A percentile compares a stretch with the other conserved stretches of the same genome.
Evolutionary conservation across 805 yeast species (phyloP).

Genomic region (Ogataea salicorniae): DNA sequence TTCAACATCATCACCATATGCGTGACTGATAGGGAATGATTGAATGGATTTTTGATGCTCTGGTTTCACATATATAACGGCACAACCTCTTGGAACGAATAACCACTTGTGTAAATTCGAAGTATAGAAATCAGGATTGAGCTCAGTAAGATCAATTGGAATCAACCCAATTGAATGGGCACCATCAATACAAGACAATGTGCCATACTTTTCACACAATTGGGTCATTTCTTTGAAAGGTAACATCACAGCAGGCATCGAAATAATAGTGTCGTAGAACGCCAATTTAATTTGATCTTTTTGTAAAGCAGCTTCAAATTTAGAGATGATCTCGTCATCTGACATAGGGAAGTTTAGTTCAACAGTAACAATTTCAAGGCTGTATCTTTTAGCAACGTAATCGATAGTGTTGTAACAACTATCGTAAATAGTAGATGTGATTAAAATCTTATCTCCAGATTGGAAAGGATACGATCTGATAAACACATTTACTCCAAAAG

Average conservation of each 20-base stretch:
- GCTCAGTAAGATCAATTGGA: conserved; percentile 35
- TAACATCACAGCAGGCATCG: conserved; percentile 57
- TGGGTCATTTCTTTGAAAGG: conserved; percentile 49
- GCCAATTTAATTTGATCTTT: conserved; percentile 35
- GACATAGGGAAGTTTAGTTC: conserved; percentile 40
- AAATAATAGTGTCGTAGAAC: conserved; percentile 52
- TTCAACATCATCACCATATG: conserved; percentile 34
- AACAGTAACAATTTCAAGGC: conserved; percentile 34
- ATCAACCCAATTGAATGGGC: conserved; percentile 64
- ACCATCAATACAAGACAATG: conserved; percentile 60
- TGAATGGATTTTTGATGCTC: conserved; percentile 46
- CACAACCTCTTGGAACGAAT: conserved; percentile 52
- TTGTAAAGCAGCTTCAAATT: conserved; percentile 27
- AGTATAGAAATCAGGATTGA: conserved; percentile 55
- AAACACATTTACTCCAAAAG: conserved; percentile 53
- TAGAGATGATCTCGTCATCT: conserved; percentile 35
- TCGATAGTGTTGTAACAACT: conserved; percentile 49
- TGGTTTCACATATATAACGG: conserved; percentile 52
- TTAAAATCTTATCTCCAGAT: conserved; percentile 46
- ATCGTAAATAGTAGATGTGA: conserved; percentile 46
- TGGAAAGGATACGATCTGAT: conserved; percentile 49
- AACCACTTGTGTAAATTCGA: conserved; percentile 71
- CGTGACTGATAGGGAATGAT: conserved; percentile 54
- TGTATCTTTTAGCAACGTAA: conserved; percentile 33
- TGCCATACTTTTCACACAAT: conserved; percentile 41